These are phyloP conservation scores for Medicago arabica DNA, from an alignment of 306 rosid genomes.

Conservation along the genomic window DNA sequence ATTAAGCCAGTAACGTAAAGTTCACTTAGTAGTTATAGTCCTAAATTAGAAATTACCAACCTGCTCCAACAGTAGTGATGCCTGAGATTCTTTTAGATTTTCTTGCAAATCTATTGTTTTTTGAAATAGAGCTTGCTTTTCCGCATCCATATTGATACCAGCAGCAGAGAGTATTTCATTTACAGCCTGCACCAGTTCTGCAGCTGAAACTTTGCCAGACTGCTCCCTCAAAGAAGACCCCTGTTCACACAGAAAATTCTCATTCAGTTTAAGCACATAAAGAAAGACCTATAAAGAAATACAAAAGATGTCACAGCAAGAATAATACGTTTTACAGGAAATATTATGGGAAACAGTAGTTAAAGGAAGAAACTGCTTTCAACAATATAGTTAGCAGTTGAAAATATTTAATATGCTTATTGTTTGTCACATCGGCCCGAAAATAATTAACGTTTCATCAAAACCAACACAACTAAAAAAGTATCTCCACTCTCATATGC, in stretches of 20 bases:
- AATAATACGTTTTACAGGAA: constrained; percentile 2
- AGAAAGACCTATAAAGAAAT: constrained; percentile 34
- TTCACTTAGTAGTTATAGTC: constrained; percentile 14
- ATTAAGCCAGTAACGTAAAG: background rate
- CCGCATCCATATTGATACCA: constrained; percentile 86
- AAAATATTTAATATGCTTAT: background rate
- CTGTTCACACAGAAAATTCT: constrained; percentile 48
- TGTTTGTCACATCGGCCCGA: constrained; percentile 8
- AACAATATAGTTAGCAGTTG: constrained; percentile 29
- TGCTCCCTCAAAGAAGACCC: constrained; percentile 61
- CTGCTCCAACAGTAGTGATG: constrained; percentile 85
- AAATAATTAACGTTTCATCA: constrained; percentile 8
- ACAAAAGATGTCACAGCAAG: constrained; percentile 12
- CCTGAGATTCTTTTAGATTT: constrained; percentile 81
- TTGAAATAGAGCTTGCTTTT: constrained; percentile 78
- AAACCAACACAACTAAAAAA: constrained; percentile 23
- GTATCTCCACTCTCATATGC: background rate
- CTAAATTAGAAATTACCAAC: constrained; percentile 52
- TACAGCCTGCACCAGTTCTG: constrained; percentile 91
- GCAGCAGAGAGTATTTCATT: constrained; percentile 92
- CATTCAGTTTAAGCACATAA: constrained; percentile 48
- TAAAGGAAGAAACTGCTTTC: background rate
- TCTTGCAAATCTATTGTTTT: constrained; percentile 82
- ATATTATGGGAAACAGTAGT: background rate
- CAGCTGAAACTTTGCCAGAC: constrained; percentile 82